Evolutionary conservation across 352 stramenopile genomes (phyloP).

Genomic region (Globisporangium acanthophoron): DNA sequence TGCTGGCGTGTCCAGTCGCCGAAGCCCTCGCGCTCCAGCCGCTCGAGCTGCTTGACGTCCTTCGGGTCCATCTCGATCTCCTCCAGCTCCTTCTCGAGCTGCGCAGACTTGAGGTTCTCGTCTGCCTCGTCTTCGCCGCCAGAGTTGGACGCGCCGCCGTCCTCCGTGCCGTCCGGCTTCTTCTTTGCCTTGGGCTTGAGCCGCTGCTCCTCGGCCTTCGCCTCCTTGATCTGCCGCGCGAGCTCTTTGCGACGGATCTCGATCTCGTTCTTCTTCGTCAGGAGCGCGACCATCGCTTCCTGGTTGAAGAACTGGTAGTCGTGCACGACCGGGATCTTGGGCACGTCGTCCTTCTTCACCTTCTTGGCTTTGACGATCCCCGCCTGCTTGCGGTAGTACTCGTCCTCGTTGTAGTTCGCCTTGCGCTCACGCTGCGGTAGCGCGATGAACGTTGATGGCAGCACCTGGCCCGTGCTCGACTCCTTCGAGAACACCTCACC

Average conservation of each 20-base stretch:
- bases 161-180: slow-evolving; percentile 40
- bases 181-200: slow-evolving; percentile 80
- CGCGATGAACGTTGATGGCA: slow-evolving; percentile 89
- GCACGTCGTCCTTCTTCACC: slow-evolving; percentile 85
- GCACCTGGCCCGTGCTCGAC: slow-evolving; percentile 58
- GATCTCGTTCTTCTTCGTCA: slow-evolving; percentile 82
- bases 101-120: slow-evolving; percentile 44
- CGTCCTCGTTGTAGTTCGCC: slow-evolving; percentile 95
- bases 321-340: slow-evolving; percentile 88
- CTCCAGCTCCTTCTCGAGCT: slow-evolving; percentile 78
- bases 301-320: slow-evolving; percentile 96
- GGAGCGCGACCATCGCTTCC: slow-evolving; percentile 80
- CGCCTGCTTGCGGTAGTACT: slow-evolving; percentile 92
- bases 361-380: slow-evolving; percentile 82
- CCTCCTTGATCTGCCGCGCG: slow-evolving; percentile 74
- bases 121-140: slow-evolving; percentile 47
- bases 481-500: slow-evolving; percentile 89
- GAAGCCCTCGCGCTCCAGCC: slow-evolving; percentile 89
- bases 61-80: slow-evolving; percentile 67
- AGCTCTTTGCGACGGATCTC: slow-evolving; percentile 89
- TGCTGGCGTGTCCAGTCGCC: slow-evolving; percentile 93
- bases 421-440: slow-evolving; percentile 84
- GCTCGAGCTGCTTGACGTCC: slow-evolving; percentile 64
- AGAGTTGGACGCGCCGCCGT: slow-evolving; percentile 39
- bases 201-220: slow-evolving; percentile 74